Base-by-base conservation (phyloP, 23 red algal species). In the Gracilariopsis chorda region DNA sequence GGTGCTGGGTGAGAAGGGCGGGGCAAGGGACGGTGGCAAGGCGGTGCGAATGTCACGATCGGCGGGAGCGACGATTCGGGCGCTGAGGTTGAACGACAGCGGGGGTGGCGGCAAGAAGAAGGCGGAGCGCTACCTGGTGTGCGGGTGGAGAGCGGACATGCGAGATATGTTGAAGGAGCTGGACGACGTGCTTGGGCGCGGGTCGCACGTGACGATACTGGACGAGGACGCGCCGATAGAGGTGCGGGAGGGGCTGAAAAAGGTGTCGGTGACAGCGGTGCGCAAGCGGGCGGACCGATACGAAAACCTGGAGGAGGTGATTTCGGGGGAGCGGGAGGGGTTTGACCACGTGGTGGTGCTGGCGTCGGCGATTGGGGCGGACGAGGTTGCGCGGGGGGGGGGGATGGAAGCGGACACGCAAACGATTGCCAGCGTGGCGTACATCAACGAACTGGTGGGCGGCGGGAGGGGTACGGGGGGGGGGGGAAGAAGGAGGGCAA, bases 81-180 rank as follows among this genome's bases (percentile, higher is more conserved):
- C 24, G 67, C 33, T 48, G 33, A 49, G 4, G 42, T 14, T 70
- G 17, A 13, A 19, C 14, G 27, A 33, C 63, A 14, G 27, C 20
- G n/a, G 49, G 14, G 16, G 62, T 12, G 13, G 14, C 14, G 24
- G 25, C 7, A 76, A 64, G 67, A 61, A 51, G 27, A 57, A 35
- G 11, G 61, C 91, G 0, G 91, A 94, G 62, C 64, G 47, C 4
- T 86, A 78, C 28, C 91, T 94, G 71, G 48, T 94, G 6, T 94
- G 80, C 44, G 91, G 91, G 17, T 94, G 91, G 91, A 80, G 91
- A 25, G 55, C 44, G 35, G 91, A 94, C 42, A 78, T 94, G 91
- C 33, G 39, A 0, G 80, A 77, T 45, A 86, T 86, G 64, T 46
- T 94, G 14, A 16, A 34, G 14, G 91, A 94, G 77, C 69, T 94